Evolutionary conservation across 345 rosid species (phyloP), one percentile per base, ranked within the genome.

Genomic region (Rubroshorea leprosula): DNA sequence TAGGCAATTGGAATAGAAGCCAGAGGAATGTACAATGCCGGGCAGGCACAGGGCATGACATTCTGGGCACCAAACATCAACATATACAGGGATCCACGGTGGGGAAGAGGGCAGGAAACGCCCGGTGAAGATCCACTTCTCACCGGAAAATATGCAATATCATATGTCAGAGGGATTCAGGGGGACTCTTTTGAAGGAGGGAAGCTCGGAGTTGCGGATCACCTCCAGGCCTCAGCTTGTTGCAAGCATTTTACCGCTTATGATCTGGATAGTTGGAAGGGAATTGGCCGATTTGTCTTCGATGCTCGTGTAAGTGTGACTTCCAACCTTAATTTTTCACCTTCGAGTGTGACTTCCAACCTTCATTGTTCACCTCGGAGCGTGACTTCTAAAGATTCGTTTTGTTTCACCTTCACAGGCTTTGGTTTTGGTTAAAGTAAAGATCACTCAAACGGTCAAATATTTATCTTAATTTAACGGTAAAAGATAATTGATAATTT

Each of bases 161-260:
- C 90, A 12, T 91, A 74, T 61, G 92, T 91, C 15, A 81, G 83
- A 62, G 98, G 96, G 5, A 45, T 91, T 62, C 98, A 88, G 62
- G 96, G 89, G 0, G 88, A 80, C 44, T 48, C 68, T 27, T 80
- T 73, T 55, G 69, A 66, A 39, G 83, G 80, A 54, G 78, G 72
- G 48, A 73, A 63, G 73, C 70, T 70, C 13, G 63, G 66, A 8
- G 76, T 68, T 16, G 63, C 66, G 7, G 74, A 68, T 18, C 71
- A 65, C 5, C 85, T 83, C 18, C 83, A 79, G 69, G 85, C 84
- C 17, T 86, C 95, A 41, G 85, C 91, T 58, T 88, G 92, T 60
- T 88, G 92, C 77, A 91, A 88, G 74, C 98, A 91, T 72, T 88
- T 85, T 56, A 86, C 96, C 1, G 96, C 98, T 53, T 91, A 91